Evolutionary conservation across 257 asterid species (phyloP), one percentile per base, ranked within the genome.

Genomic region (Solanum lycopersicoides): DNA sequence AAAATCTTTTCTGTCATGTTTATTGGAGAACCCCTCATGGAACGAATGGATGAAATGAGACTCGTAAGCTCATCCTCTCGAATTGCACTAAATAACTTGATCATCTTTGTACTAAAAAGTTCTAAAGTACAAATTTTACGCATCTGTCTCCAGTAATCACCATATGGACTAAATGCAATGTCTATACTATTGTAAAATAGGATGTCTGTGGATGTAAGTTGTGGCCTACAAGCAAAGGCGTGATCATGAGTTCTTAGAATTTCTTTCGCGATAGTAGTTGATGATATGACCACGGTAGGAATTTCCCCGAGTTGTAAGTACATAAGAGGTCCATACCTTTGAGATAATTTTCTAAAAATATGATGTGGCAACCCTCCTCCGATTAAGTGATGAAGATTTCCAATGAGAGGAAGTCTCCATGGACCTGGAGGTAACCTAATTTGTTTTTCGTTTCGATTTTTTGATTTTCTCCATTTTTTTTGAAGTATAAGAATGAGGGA

Each of bases 131-230:
- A 90, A 21, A 91, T 18, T 73, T 89, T 90, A n/a, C 87, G 89
- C 90, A 91, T 88, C 18, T 84, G 76, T 65, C 90, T 84, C 93
- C 92, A 87, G 83, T 89, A 87, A 1, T 74, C 53, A 39, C 53
- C 82, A 4, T 37, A 74, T 39, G 7, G 82, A 12, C 18, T 5
- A 0, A 74, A 74, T 37, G 9, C 47, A 37, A 74, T 37, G 11
- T 21, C 82, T 74, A 21, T 74, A 21, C 13, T 9, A 5, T 37
- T 21, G 50, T 74, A 74, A 74, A 37, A 74, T 74, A 74, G 11
- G 53, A 74, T 21, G 15, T 21, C 3, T 37, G 82, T 35, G 32
- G 82, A 74, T 37, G 82, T 74, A 15, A 21, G 5, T 20, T 74
- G 11, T 20, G 53, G 32, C 3, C 82, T 74, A 5, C 0, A 0